Evolutionary conservation across 2,329 filamentous ascomycete species (phyloP), one percentile per base, ranked within the genome.

Genomic region (Colletotrichum sp.): DNA sequence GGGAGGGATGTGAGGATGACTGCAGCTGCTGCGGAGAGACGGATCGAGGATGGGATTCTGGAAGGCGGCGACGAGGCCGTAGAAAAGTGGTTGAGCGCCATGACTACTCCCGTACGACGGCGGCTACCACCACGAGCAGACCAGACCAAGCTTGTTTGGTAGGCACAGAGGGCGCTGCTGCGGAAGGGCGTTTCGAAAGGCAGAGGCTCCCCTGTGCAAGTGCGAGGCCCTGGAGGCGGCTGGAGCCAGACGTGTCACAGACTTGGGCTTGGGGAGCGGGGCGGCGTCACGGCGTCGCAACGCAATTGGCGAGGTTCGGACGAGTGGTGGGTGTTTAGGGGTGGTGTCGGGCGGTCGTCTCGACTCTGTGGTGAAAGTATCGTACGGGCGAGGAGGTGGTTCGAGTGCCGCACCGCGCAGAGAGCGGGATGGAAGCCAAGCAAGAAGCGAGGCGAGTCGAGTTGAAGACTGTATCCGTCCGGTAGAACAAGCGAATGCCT

Each of bases 271-370:
- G 65, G 16, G 12, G 66, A 43, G 74, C 70, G 71, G 74, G 74
- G 74, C 48, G 65, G 66, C 71, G 71, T 75, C 48, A 67, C 66
- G 71, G 60, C 60, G 71, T 60, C 32, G 71, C 65, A 39, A 76
- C 36, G 71, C 74, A 76, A 75, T 75, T 75, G 73, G 73, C 74
- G 74, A 76, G 30, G 70, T 75, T 73, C 64, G 70, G 74, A 75
- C 74, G 74, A 76, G 36, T 25, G 30, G 28, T 36, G 43, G 25
- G 52, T 36, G 55, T 48, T 43, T 32, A 74, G 70, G 70, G 70
- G 60, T 28, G 7, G 48, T 74, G 25, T 71, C 48, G n/a, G 58
- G 52, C 55, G 66, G 66, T 66, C 62, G 62, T 66, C 62, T 66
- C 39, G 62, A 66, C 62, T 66, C 62, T 66, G 5, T 52, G 62